Evolutionary conservation across 2,329 filamentous ascomycete species (phyloP).

Genomic region (Diaporthe batatas): DNA sequence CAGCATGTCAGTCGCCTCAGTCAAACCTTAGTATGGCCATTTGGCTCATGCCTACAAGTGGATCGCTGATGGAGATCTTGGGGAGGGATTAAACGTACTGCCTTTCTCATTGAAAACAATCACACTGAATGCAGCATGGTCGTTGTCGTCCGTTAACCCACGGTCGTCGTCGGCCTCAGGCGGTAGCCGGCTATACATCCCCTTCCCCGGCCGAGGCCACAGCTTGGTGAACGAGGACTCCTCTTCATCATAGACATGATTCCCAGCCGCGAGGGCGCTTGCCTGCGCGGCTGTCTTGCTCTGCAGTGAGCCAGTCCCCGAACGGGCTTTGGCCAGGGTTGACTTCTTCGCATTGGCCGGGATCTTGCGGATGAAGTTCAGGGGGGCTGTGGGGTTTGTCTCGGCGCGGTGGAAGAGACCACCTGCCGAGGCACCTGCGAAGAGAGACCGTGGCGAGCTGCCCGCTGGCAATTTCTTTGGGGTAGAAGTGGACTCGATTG

Average conservation of each 20-base stretch:
- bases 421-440: slow-evolving; percentile 42
- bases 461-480: slow-evolving; percentile 35
- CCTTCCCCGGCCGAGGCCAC: slow-evolving; percentile 49
- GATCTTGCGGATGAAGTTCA: slow-evolving; percentile 57
- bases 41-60: background rate
- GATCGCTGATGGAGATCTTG: background rate
- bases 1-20: background rate
- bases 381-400: slow-evolving; percentile 52
- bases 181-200: slow-evolving; percentile 47
- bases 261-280: slow-evolving; percentile 21
- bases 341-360: slow-evolving; percentile 44
- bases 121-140: slow-evolving; percentile 50
- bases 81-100: background rate
- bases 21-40: background rate
- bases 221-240: slow-evolving; percentile 48
- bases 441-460: slow-evolving; percentile 48
- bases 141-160: slow-evolving; percentile 47
- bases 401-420: slow-evolving; percentile 52
- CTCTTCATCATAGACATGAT: slow-evolving; percentile 45
- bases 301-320: slow-evolving; percentile 39
- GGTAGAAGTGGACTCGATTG: slow-evolving; percentile 43
- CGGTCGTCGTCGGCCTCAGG: slow-evolving; percentile 47
- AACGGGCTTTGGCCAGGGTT: slow-evolving; percentile 40
- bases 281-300: slow-evolving; percentile 39
- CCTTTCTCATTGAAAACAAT: slow-evolving; percentile 49